Evolutionary conservation across 2,329 filamentous ascomycete genomes (phyloP).

Genomic region (Aspergillus brunneoviolaceus): DNA sequence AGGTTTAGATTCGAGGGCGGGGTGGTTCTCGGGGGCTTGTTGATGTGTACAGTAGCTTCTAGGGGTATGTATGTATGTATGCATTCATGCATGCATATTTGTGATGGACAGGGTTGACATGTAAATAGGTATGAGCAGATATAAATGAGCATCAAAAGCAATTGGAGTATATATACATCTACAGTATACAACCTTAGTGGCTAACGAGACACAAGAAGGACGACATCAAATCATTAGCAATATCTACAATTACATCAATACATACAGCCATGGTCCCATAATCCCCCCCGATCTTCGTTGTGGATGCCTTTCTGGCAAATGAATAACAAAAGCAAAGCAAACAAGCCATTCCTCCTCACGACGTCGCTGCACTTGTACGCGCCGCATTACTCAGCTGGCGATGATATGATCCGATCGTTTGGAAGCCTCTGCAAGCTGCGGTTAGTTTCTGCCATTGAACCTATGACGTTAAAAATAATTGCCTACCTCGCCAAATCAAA

Average conservation of each 20-base stretch:
- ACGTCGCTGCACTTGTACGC: constrained; percentile 35
- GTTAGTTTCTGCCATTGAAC: constrained; percentile 2
- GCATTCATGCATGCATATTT: too few species aligned
- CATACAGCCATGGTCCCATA: neutral
- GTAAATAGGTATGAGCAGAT: neutral
- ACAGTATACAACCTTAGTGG: too few species aligned
- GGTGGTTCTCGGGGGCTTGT: too few species aligned
- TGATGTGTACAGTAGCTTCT: too few species aligned
- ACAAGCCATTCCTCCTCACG: constrained; percentile 4
- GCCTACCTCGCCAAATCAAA: constrained; percentile 50
- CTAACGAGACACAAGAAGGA: neutral
- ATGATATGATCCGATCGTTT: constrained; percentile 50
- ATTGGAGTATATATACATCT: too few species aligned
- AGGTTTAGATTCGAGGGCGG: neutral
- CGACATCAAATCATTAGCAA: constrained; percentile 1
- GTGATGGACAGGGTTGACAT: too few species aligned
- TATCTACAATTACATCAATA: constrained; percentile 5
- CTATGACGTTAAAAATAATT: neutral
- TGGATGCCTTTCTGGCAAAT: constrained; percentile 2
- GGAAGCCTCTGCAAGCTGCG: constrained; percentile 41
- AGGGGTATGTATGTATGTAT: too few species aligned
- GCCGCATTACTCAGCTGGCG: constrained; percentile 43
- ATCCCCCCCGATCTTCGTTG: neutral
- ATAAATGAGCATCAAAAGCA: neutral
- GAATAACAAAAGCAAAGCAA: neutral